Conservation (phyloP, 805 yeast genomes). For the Spathaspora gorwiae region DNA sequence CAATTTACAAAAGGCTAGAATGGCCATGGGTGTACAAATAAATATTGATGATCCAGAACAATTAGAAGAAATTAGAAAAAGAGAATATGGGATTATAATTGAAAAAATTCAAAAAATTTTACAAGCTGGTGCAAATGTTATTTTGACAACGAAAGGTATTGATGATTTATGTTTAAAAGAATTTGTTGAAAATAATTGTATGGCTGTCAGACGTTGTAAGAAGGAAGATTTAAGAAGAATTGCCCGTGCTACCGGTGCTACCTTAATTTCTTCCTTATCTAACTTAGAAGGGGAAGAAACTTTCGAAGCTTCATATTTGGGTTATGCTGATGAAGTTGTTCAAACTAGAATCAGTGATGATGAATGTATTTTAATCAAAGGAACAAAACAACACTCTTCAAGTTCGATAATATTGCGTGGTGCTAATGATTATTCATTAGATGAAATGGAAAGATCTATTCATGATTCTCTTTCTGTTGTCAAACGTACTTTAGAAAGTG, state of each 20-base stretch:
- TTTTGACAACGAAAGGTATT: conserved; percentile 89
- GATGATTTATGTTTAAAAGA: conserved; percentile 89
- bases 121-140: conserved; percentile 87
- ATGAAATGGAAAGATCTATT: conserved; percentile 97
- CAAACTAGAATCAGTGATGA: conserved; percentile 93
- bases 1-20: conserved; percentile 90
- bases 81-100: conserved; percentile 80
- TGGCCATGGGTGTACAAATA: conserved; percentile 98
- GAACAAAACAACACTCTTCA: conserved; percentile 87
- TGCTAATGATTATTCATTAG: conserved; percentile 89
- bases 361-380: conserved; percentile 89
- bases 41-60: conserved; percentile 97
- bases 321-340: conserved; percentile 83
- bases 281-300: conserved; percentile 95
- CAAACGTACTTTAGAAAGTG: conserved; percentile 92
- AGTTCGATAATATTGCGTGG: conserved; percentile 92
- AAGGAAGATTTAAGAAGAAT: conserved; percentile 95
- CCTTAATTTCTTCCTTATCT: conserved; percentile 78
- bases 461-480: conserved; percentile 94
- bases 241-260: conserved; percentile 97
- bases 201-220: conserved; percentile 96
- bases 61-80: conserved; percentile 83
- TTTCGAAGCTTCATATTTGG: conserved; percentile 78
- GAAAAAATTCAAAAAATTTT: conserved; percentile 81
- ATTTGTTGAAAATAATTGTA: conserved; percentile 84